A percentile compares a stretch with the other conserved stretches of the same genome.
Conservation (phyloP, 2,329 filamentous ascomycete species). For the Stagonosporopsis tanaceti region DNA sequence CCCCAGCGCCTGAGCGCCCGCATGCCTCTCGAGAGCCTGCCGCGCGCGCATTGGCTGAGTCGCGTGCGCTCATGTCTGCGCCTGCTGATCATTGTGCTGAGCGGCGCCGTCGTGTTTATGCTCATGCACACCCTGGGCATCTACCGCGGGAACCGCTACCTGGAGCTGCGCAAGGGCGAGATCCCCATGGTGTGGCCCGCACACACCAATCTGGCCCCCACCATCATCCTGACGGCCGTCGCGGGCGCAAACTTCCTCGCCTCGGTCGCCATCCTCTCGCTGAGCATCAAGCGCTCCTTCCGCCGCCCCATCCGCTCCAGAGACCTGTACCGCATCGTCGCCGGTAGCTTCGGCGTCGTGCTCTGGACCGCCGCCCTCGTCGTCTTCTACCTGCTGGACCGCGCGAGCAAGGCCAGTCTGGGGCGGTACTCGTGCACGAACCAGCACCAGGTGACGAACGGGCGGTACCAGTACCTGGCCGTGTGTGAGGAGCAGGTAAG, state of each 20-base stretch:
- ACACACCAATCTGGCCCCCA: constrained; percentile 47
- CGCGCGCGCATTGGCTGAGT: constrained; percentile 47
- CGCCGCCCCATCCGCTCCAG: constrained; percentile 45
- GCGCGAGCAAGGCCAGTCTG: constrained; percentile 48
- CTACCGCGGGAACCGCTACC: constrained; percentile 45
- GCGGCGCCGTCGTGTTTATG: constrained; percentile 46
- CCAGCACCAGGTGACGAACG: constrained; percentile 45
- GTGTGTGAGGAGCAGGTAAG: constrained; percentile 50
- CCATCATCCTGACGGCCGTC: constrained; percentile 45
- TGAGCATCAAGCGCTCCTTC: constrained; percentile 46
- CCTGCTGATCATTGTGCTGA: constrained; percentile 48
- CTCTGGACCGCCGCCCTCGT: constrained; percentile 44
- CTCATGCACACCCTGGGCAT: constrained; percentile 48
- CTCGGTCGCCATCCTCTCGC: constrained; percentile 42
- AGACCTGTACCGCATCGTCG: constrained; percentile 46
- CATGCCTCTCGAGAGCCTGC: constrained; percentile 42
- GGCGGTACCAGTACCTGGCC: constrained; percentile 47
- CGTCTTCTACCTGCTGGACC: constrained; percentile 46
- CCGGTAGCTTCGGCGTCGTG: constrained; percentile 45
- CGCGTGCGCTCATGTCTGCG: constrained; percentile 47
- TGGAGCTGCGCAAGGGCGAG: constrained; percentile 48
- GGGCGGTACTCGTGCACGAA: constrained; percentile 48
- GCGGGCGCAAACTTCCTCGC: constrained; percentile 46
- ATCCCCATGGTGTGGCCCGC: constrained; percentile 50
- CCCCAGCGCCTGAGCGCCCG: constrained; percentile 32